These are phyloP conservation scores for Hapsidospora chrysogenum DNA, from an alignment of 495 filamentous ascomycete species.

Conservation along the genomic window DNA sequence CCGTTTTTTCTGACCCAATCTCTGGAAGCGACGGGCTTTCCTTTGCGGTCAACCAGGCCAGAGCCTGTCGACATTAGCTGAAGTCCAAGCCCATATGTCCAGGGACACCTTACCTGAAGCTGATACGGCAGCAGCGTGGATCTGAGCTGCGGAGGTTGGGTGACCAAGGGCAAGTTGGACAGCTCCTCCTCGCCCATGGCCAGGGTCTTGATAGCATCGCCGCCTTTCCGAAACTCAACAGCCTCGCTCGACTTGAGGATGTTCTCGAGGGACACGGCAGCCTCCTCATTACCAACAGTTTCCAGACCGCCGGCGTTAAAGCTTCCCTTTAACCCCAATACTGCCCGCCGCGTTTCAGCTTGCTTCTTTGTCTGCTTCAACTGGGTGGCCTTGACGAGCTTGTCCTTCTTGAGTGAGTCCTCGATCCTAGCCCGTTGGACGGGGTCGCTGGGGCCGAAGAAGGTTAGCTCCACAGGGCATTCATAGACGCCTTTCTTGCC, in stretches of 20 bases:
- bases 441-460: slow-evolving; percentile 50
- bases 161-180: slow-evolving; percentile 54
- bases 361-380: slow-evolving; percentile 31
- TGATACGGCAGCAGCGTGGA: slow-evolving; percentile 69
- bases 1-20: slow-evolving; percentile 41
- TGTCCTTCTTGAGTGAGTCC: slow-evolving; percentile 43
- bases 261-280: slow-evolving; percentile 35
- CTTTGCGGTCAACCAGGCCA: slow-evolving; percentile 67
- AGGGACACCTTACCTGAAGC: slow-evolving; percentile 27
- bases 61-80: slow-evolving; percentile 34
- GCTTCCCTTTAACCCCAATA: slow-evolving; percentile 16
- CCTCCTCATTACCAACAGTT: slow-evolving; percentile 9
- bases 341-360: slow-evolving; percentile 25
- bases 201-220: slow-evolving; percentile 47
- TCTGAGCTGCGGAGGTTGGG: slow-evolving; percentile 43
- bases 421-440: slow-evolving; percentile 33
- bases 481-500: slow-evolving; percentile 48
- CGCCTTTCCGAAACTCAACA: slow-evolving; percentile 38
- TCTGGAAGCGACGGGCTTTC: slow-evolving; percentile 54
- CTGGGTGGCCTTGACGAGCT: slow-evolving; percentile 27
- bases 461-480: slow-evolving; percentile 47
- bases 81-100: neutral
- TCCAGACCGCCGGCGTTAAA: slow-evolving; percentile 11
- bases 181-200: slow-evolving; percentile 58
- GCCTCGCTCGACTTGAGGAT: slow-evolving; percentile 49